These are phyloP conservation scores for Tulasnella sp. DNA, from an alignment of 768 basidiomycete genomes.

Conservation along the genomic window DNA sequence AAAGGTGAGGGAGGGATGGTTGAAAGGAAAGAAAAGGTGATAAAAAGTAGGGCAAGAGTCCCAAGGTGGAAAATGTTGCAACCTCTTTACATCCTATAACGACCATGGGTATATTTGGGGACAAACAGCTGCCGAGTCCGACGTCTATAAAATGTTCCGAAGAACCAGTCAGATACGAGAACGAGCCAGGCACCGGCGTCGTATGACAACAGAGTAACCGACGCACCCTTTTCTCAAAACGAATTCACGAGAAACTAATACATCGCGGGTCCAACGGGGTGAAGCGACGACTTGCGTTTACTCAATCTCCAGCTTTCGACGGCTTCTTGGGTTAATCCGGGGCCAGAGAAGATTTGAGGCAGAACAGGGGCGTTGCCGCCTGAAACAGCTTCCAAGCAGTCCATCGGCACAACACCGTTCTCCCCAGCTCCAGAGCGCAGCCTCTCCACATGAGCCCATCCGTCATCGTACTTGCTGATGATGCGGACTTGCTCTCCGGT, in stretches of 20 bases:
- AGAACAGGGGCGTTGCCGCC: neutral
- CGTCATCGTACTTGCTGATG: constrained; percentile 24
- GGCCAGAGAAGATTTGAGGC: constrained; percentile 16
- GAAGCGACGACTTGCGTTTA: constrained; percentile 25
- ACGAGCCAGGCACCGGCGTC: neutral
- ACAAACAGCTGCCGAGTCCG: constrained; percentile 8
- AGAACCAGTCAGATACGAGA: neutral
- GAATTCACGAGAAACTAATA: neutral
- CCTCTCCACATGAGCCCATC: constrained; percentile 28
- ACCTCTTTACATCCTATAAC: constrained; percentile 9
- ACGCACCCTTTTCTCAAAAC: neutral
- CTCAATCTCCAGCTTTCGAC: constrained; percentile 27
- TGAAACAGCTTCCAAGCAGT: constrained; percentile 25
- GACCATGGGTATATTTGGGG: constrained; percentile 5
- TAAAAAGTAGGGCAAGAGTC: constrained; percentile 8
- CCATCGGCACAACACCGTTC: constrained; percentile 28
- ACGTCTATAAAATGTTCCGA: neutral
- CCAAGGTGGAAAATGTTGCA: neutral
- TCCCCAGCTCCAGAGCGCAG: constrained; percentile 22
- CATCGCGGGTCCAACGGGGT: constrained; percentile 6
- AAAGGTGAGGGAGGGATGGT: neutral
- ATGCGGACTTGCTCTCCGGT: constrained; percentile 25
- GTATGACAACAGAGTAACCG: neutral
- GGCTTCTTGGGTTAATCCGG: constrained; percentile 23
- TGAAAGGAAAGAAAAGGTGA: neutral